These are phyloP conservation scores for Xylaria sp. DNA, from an alignment of 2,329 filamentous ascomycete species.

Conservation along the genomic window DNA sequence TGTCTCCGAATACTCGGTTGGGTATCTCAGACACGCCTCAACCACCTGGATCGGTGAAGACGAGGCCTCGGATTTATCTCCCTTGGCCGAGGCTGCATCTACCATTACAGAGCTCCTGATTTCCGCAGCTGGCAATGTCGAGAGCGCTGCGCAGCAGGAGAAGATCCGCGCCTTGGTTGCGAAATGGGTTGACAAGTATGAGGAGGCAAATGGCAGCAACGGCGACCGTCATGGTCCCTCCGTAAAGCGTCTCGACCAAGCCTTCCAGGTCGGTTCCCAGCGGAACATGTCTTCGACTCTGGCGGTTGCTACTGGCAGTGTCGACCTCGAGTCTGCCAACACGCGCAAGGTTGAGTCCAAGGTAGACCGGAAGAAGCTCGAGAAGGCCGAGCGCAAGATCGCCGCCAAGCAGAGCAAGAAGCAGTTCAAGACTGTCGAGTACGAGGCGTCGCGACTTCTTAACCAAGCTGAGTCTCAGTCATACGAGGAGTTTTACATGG, in stretches of 20 bases:
- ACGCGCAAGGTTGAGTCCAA: conserved; percentile 94
- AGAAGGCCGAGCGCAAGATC: conserved; percentile 98
- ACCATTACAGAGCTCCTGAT: conserved; percentile 88
- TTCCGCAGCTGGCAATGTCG: conserved; percentile 87
- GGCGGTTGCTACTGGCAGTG: conserved; percentile 82
- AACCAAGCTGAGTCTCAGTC: conserved; percentile 86
- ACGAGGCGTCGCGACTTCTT: conserved; percentile 91
- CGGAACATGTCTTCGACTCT: conserved; percentile 96
- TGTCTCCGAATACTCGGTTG: conserved; percentile 90
- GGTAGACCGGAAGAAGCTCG: conserved; percentile 98
- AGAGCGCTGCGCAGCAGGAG: conserved; percentile 74
- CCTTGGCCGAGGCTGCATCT: conserved; percentile 84
- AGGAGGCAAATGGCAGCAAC: conserved; percentile 78
- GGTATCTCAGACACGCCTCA: conserved; percentile 93
- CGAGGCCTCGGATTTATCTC: conserved; percentile 76
- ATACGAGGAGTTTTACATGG: conserved; percentile 99
- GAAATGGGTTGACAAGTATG: conserved; percentile 88
- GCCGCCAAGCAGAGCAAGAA: conserved; percentile 99
- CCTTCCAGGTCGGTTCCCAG: conserved; percentile 92
- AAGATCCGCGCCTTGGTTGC: conserved; percentile 85
- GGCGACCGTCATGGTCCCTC: conserved; percentile 78
- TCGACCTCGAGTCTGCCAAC: conserved; percentile 95
- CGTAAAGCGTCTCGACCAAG: conserved; percentile 89
- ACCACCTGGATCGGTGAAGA: conserved; percentile 81
- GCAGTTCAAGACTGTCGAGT: conserved; percentile 97